Evolutionary conservation across 441 rosid species (phyloP), one percentile per base, ranked within the genome.

Genomic region (Syzygium syzygioides): DNA sequence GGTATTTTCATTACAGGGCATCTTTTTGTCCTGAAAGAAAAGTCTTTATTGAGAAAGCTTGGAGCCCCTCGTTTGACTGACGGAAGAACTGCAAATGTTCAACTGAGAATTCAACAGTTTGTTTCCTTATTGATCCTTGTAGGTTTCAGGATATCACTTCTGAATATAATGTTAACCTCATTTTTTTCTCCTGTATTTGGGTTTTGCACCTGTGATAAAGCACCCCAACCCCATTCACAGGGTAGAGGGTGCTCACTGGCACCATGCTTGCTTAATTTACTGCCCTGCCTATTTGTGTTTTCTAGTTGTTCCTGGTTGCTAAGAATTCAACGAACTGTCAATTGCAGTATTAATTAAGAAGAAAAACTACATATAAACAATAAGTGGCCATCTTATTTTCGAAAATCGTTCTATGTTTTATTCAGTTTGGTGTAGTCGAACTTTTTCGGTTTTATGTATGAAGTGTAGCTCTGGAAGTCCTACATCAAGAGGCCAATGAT

Each of bases 401-500:
- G 52, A 37, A 60, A 76, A 76, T 37, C 7, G 28, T 23, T 37
- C 50, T 71, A 26, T 76, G 52, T 37, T 76, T 76, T 76, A 76
- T 41, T 71, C 83, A 37, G 83, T 76, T 76, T 71, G 26, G 83
- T 37, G 83, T 41, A 2, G 83, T 45, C 18, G 0, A 76, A 76
- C 83, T 37, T 37, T 71, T 37, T 37, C 23, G 17, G 52, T 76
- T 76, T 2, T 23, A 12, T 76, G 30, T 91, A 34, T 88, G 86
- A 50, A 86, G 55, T 85, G 32, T 91, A 97, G 99, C 90, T 98
- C 88, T 98, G 99, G 99, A 94, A 93, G 92, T 91, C 96, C 71
- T 91, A 98, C 93, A 98, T 98, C 64, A 91, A 89, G 91, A 94
- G 93, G 93, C 99, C 99, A 6, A 92, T 96, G 92, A 94, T 93